These are phyloP conservation scores for Camellia granthamiana DNA, from an alignment of 148 eudicot genomes.

Conservation along the genomic window DNA sequence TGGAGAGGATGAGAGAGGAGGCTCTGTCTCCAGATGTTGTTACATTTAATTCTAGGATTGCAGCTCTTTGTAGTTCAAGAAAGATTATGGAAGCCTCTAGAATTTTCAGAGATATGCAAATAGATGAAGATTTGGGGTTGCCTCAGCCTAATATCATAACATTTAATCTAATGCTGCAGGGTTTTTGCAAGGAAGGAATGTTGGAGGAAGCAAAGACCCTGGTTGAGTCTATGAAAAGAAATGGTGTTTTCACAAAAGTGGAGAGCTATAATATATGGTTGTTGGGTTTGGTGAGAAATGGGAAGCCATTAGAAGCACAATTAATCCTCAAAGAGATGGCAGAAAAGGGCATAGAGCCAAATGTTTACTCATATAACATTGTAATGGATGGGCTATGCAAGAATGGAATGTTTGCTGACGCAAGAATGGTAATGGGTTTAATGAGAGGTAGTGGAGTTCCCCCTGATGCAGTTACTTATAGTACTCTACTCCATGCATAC, in stretches of 20 bases:
- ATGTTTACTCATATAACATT: conserved; percentile 62
- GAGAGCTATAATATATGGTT: conserved; percentile 80
- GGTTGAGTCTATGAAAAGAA: conserved; percentile 64
- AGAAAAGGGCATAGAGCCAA: conserved; percentile 44
- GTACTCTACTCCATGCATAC: conserved; percentile 74
- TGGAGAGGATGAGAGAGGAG: conserved; percentile 73
- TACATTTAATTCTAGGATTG: conserved; percentile 86
- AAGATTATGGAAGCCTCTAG: conserved; percentile 83
- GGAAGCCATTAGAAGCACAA: conserved; percentile 64
- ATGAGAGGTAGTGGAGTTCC: conserved; percentile 51
- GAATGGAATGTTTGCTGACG: conserved; percentile 68
- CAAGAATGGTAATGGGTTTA: conserved; percentile 47
- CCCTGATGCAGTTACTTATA: conserved; percentile 76
- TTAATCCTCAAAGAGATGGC: conserved; percentile 58
- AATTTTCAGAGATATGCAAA: conserved; percentile 94
- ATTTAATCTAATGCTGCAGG: conserved; percentile 69
- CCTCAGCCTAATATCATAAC: conserved; percentile 69
- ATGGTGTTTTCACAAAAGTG: conserved; percentile 34
- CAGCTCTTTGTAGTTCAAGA: conserved; percentile 70
- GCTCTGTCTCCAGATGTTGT: conserved; percentile 75
- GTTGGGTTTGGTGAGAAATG: conserved; percentile 64
- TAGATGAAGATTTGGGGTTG: conserved; percentile 59
- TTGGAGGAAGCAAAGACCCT: conserved; percentile 71
- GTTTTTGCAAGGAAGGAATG: conserved; percentile 77
- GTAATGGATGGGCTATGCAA: conserved; percentile 75